Base-by-base conservation (phyloP, 257 asterid genomes). In the Sherardia arvensis region DNA sequence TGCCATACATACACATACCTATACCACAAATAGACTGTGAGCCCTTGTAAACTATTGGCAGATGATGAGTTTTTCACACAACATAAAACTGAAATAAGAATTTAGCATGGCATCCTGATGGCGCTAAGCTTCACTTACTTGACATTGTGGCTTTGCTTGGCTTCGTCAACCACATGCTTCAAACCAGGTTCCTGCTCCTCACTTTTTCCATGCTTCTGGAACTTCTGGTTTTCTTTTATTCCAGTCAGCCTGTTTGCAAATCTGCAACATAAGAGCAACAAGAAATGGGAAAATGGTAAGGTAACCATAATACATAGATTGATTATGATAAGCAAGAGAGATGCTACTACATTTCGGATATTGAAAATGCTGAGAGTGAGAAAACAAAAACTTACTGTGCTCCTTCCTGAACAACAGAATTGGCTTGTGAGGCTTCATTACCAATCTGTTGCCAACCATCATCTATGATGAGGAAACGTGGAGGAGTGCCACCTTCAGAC, bases 361-460 rank as follows among this genome's bases (percentile, higher is more conserved):
- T 56, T 10, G 8, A 5, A 32, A 14, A 32, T 4, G 20, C 17
- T 55, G 43, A 34, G 53, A n/a, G 33, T 25, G 61, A 55, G 21
- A 23, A 25, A 21, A 54, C 48, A 49, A 51, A 58, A 30, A 53
- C 81, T 72, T 67, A 79, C 84, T 79, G 84, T 45, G 84, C 78
- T 66, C 99, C 99, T 83, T 92, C 96, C 79, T 92, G 99, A 21
- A 92, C 97, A 63, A 84, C 91, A 71, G 83, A 82, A 32, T 76
- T 74, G 23, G 81, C 11, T 25, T 79, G 81, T 78, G 90, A 83
- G 67, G 59, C 70, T 53, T 80, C 91, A 57, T 77, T 81, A 29
- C 95, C 97, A 70, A 89, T 92, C 74, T 92, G 99, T 74, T 92
- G 99, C 99, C 99, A 92, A 71, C 99, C 99, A 59, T 92, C 97